Evolutionary conservation across 2,329 filamentous ascomycete genomes (phyloP).

Genomic region (Podosphaera xanthii): DNA sequence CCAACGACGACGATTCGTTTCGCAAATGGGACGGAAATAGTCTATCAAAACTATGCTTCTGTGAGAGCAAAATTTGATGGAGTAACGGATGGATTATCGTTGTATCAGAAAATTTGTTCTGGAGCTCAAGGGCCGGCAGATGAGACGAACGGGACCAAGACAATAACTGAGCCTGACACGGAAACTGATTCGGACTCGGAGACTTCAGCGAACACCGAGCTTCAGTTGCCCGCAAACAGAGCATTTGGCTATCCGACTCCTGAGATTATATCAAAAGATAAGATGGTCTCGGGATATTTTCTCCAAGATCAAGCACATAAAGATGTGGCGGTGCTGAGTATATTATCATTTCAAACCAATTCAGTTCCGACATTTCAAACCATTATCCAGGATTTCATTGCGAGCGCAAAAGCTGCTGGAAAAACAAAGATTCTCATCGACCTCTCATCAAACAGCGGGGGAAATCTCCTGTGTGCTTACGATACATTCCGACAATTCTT

Average conservation of each 20-base stretch:
- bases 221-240: conserved; percentile 2
- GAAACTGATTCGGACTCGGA: not conserved
- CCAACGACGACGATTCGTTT: conserved; percentile 18
- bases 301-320: conserved; percentile 7
- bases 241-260: conserved; percentile 10
- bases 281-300: conserved; percentile 12
- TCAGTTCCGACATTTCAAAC: conserved; percentile 9
- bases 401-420: conserved; percentile 20
- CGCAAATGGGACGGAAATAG: conserved; percentile 17
- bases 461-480: conserved; percentile 23
- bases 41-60: conserved; percentile 16
- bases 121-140: conserved; percentile 14
- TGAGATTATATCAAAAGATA: conserved; percentile 8
- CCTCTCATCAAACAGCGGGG: conserved; percentile 34
- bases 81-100: conserved; percentile 9
- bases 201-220: not conserved
- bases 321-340: conserved; percentile 11
- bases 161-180: conserved; percentile 16
- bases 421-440: conserved; percentile 42
- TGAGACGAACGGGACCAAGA: conserved; percentile 7
- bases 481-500: conserved; percentile 24
- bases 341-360: conserved; percentile 9
- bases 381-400: conserved; percentile 20
- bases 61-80: conserved; percentile 11
- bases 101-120: conserved; percentile 11